Conservation (phyloP, 2,329 filamentous ascomycete species). For the Emydomyces testavorans region DNA sequence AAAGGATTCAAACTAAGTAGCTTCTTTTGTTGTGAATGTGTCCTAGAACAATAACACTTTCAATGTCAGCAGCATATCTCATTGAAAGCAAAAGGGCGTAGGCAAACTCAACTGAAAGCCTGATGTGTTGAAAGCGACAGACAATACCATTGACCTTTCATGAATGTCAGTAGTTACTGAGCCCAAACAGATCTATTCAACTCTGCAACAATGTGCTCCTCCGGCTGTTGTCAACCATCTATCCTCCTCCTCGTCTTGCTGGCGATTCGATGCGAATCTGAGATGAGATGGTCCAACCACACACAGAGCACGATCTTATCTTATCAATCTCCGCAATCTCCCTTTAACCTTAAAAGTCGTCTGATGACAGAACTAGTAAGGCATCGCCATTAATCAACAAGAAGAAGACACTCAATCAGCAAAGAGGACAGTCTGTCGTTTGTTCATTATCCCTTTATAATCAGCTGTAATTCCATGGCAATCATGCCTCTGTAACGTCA, state of each 20-base stretch:
- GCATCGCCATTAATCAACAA: no score
- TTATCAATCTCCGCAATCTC: constrained; percentile 20
- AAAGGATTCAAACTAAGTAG: not conserved
- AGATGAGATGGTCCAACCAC: not conserved
- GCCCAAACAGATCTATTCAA: not conserved
- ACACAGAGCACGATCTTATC: constrained; percentile 17
- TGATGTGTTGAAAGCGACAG: not conserved
- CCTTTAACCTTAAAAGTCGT: not conserved
- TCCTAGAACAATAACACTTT: not conserved
- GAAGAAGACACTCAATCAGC: no score
- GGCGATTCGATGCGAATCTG: no score
- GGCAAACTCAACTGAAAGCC: not conserved
- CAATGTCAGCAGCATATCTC: not conserved
- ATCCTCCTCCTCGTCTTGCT: no score
- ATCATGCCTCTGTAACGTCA: no score
- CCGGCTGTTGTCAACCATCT: no score
- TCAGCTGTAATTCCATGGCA: not conserved
- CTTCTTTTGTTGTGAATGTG: not conserved
- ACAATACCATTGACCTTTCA: constrained; percentile 3
- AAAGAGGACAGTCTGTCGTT: not conserved
- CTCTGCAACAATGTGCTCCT: no score
- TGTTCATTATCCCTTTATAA: not conserved
- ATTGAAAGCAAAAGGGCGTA: not conserved
- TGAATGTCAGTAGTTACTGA: no score
- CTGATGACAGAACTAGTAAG: no score